phyloP scores from a whole-genome alignment of 352 stramenopile species.

The Plasmopara viticola region DNA sequence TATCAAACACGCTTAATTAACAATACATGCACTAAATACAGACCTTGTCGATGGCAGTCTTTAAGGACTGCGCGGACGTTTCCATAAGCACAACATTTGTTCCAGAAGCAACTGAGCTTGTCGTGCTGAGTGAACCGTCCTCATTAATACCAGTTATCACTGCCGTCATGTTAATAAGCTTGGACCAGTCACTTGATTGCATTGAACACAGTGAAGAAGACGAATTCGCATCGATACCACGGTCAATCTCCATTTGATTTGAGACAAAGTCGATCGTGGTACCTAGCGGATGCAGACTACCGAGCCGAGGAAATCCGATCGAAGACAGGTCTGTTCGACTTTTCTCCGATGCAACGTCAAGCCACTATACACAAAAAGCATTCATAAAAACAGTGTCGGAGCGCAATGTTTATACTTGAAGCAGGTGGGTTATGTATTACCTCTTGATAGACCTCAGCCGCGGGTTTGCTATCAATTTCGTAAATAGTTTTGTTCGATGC shows the following conservation, averaged over 20 bases:
- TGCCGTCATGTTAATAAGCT: conserved; percentile 80
- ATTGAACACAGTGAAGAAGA: conserved; percentile 66
- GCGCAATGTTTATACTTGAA: too few species aligned
- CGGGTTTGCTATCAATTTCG: conserved; percentile 80
- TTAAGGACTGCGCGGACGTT: conserved; percentile 69
- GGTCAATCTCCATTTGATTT: conserved; percentile 64
- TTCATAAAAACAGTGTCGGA: not conserved
- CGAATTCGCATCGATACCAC: conserved; percentile 41
- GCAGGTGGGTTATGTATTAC: conserved; percentile 11
- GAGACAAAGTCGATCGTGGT: conserved; percentile 77
- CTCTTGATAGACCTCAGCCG: conserved; percentile 78
- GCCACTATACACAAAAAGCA: conserved; percentile 39
- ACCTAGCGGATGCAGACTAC: conserved; percentile 75
- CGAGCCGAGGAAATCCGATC: conserved; percentile 74
- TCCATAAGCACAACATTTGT: conserved; percentile 87
- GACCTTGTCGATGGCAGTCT: conserved; percentile 82
- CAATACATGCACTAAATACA: not conserved
- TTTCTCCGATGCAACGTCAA: conserved; percentile 72
- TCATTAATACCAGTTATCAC: conserved; percentile 84
- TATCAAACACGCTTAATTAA: not conserved
- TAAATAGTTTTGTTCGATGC: conserved; percentile 80
- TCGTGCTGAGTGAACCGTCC: conserved; percentile 75
- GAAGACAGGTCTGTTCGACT: conserved; percentile 61
- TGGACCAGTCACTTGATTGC: conserved; percentile 76
- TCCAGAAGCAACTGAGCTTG: conserved; percentile 63